Evolutionary conservation across 306 rosid genomes (phyloP), one percentile per base, ranked within the genome.

Genomic region (Elaeagnus macrophylla): DNA sequence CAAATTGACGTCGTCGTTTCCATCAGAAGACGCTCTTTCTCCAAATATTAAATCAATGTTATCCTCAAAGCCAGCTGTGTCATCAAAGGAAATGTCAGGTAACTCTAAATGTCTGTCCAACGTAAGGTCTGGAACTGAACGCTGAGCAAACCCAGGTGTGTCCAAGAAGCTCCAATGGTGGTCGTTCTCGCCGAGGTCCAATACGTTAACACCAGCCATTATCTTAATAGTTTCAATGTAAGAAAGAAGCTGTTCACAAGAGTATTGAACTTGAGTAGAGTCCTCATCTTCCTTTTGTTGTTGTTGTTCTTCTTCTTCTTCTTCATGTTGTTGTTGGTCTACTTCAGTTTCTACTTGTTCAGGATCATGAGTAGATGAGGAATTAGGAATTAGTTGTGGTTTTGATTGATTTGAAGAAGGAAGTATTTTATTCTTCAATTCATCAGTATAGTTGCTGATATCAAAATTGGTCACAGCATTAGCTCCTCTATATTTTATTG

Each of bases 381-480:
- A 25, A 25, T 25, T 25, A 5, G 32, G 32, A 25, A 25, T 3
- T 25, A 25, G 32, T 25, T 57, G 65, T 41, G 51, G 54, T 25
- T 64, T 79, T 47, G 65, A 41, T 48, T 73, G 58, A 42, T 57
- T 47, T 35, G 55, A 37, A 13, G 68, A 42, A n/a, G 50, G 46
- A 39, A 50, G 19, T n/a, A 18, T 39, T 17, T 61, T 59, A 18
- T 48, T 61, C 66, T 64, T 67, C 41, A 76, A 3, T 49, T 70
- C 74, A 56, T 74, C 89, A 12, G 69, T 57, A 48, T 91, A 91
- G 51, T 79, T 80, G 73, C 70, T 80, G 51, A 77, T 84, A 49
- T 87, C 96, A 41, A 91, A 91, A 52, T 87, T 87, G 9, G 99
- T 91, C 38, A 87, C 96, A 10, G 99, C 99, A 72, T 87, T 87